Conservation (phyloP, 2,329 filamentous ascomycete genomes). For the Coniochaeta prunicola region DNA sequence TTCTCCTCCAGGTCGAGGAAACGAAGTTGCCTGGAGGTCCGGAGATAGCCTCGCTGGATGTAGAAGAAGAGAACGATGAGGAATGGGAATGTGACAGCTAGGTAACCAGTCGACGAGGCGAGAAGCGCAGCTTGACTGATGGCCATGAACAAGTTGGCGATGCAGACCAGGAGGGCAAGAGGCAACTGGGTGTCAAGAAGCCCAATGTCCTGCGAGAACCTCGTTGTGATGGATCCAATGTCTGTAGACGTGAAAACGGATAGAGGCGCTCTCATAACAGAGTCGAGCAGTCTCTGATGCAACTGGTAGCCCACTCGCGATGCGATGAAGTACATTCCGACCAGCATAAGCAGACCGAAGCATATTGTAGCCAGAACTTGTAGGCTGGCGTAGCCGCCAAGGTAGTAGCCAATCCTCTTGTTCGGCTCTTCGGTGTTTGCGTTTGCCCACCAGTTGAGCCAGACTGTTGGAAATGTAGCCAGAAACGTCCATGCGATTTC, state of each 20-base stretch:
- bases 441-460: slow-evolving; percentile 6
- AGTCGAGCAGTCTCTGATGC: neutral
- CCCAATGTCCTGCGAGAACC: slow-evolving; percentile 7
- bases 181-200: slow-evolving; percentile 6
- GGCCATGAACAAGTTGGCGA: neutral
- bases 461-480: slow-evolving; percentile 1
- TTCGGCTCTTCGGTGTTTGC: neutral
- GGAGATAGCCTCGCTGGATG: slow-evolving; percentile 47
- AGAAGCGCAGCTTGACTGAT: neutral
- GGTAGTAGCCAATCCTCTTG: slow-evolving; percentile 4
- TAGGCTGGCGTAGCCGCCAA: slow-evolving; percentile 6
- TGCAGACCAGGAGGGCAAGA: slow-evolving; percentile 1
- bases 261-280: neutral
- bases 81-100: slow-evolving; percentile 36
- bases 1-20: slow-evolving; percentile 33
- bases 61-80: slow-evolving; percentile 35
- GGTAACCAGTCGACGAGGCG: slow-evolving; percentile 3
- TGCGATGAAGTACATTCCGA: neutral
- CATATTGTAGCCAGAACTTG: slow-evolving; percentile 3
- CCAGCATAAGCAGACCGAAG: slow-evolving; percentile 1
- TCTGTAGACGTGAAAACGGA: neutral
- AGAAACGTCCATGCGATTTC: neutral
- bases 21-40: slow-evolving; percentile 50
- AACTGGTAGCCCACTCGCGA: neutral
- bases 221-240: slow-evolving; percentile 5